These are phyloP conservation scores for Closterium sp. DNA, from an alignment of 139 green algal genomes.

Conservation along the genomic window DNA sequence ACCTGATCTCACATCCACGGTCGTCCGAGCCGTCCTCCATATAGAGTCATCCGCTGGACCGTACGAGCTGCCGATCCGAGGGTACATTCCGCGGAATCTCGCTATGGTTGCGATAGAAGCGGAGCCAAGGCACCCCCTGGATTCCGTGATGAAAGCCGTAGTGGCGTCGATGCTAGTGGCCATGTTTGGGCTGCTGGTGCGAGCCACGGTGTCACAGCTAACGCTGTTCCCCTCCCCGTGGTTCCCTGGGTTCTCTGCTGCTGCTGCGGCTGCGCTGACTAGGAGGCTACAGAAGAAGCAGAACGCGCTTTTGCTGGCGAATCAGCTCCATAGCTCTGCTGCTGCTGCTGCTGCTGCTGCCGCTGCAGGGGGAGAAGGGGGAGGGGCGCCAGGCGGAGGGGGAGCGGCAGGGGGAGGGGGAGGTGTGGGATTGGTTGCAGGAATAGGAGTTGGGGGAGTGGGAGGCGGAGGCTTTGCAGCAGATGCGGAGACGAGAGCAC, in stretches of 20 bases:
- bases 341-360: no score
- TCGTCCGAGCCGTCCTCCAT: not conserved
- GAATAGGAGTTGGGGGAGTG: not conserved
- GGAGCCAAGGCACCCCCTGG: not conserved
- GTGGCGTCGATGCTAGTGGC: not conserved
- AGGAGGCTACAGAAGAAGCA: not conserved
- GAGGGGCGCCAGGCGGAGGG: not conserved
- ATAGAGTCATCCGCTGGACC: not conserved
- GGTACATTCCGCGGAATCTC: not conserved
- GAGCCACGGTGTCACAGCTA: not conserved
- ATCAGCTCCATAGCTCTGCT: not conserved
- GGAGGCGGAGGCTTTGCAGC: not conserved
- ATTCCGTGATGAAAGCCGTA: not conserved
- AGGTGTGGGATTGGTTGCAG: not conserved
- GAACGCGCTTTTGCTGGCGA: not conserved
- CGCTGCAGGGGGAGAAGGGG: no score
- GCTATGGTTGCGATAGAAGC: not conserved
- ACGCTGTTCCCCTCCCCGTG: not conserved
- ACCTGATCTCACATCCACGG: not conserved
- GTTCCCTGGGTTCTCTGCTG: not conserved
- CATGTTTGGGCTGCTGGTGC: conserved; percentile 6
- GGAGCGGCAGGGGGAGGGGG: not conserved
- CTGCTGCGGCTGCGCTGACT: not conserved
- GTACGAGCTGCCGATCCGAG: not conserved
- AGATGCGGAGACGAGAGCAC: not conserved